Percentiles rank a stretch among this genome's conserved stretches.
Evolutionary conservation across 2,329 filamentous ascomycete species (phyloP).

Genomic region (Fusarium falciforme): DNA sequence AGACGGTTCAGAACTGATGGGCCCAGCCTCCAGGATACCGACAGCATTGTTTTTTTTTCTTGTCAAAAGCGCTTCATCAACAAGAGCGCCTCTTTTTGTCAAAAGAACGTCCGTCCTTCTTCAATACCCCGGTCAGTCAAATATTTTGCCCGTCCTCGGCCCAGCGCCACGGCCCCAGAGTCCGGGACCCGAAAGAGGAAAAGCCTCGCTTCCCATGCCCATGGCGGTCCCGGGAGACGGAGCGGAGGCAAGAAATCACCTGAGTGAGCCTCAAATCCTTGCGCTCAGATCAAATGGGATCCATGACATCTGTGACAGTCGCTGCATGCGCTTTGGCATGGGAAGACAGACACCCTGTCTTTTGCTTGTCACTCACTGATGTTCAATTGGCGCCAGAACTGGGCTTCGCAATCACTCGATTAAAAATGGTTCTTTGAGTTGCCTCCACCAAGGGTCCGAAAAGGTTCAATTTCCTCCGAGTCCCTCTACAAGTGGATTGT

Average conservation of each 20-base stretch:
- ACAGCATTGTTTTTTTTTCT: not conserved
- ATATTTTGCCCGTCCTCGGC: slow-evolving; percentile 10
- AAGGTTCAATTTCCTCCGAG: not conserved
- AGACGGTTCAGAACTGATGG: not conserved
- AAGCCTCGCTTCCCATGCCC: slow-evolving; percentile 3
- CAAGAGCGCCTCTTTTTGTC: not conserved
- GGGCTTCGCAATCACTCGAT: not conserved
- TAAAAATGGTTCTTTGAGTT: not conserved
- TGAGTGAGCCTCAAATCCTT: slow-evolving; percentile 28
- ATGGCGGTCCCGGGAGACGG: slow-evolving; percentile 8
- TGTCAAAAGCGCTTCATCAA: not conserved
- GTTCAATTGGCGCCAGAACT: not conserved
- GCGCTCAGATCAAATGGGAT: not conserved
- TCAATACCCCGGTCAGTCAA: slow-evolving; percentile 20
- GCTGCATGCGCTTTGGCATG: not conserved
- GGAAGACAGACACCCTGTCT: not conserved
- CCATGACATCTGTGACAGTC: not conserved
- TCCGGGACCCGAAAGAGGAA: slow-evolving; percentile 5
- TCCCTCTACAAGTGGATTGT: slow-evolving; percentile 17
- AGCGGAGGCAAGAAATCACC: slow-evolving; percentile 13
- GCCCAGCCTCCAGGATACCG: not conserved
- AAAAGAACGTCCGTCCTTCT: slow-evolving; percentile 5
- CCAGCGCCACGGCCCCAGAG: slow-evolving; percentile 23
- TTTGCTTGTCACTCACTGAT: not conserved
- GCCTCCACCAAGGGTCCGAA: not conserved